Base-by-base conservation (phyloP, 192 early-diverging fungal species). In the Kappamyces sp. region DNA sequence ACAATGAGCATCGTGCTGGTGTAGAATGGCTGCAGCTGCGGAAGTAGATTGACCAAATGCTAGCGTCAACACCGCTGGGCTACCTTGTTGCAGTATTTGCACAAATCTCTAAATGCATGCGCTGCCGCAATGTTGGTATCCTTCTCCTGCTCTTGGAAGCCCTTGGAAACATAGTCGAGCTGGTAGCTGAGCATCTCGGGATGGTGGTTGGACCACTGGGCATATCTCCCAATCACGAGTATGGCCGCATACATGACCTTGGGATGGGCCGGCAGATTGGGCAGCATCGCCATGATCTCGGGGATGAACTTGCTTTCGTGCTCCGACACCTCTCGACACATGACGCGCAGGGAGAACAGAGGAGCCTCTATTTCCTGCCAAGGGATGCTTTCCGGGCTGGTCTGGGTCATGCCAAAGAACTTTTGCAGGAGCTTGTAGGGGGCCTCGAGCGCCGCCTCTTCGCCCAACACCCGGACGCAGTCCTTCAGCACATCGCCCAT, bases 321-420 rank as follows among this genome's bases (percentile, higher is more conserved):
- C 5, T 77, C 67, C 1, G 75, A 69, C 14, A 98, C 78, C 50
- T 88, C 85, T 6, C 90, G 80, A 12, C 94, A 94, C 89, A 99
- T 93, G 1, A 91, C 86, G 0, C 96, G 82, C 38, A 99, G 62
- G 0, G 95, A 80, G 78, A 98, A 96, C 46, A 98, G 75, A 7
- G 93, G 86, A 1, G 95, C 94, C 72, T 99, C 96, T 54, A 96
- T 83, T 38, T 86, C 84, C 63, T 96, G 94, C 96, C 96, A 99
- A 12, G 65, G 72, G 31, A 71, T 57, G 1, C 69, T 63, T 11
- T 31, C 29, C 39, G 48, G 41, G 14, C 65, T 62, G 54, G 63
- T 63, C 41, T 39, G 29, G 9, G 75, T 69, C 45, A 66, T 51
- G 33, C 60, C 53, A 54, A 72, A 76, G 2, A 42, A 36, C 32